Percentiles rank a stretch among this genome's conserved stretches.
Evolutionary conservation across 331 rosid genomes (phyloP).

Genomic region (Acacia pycnantha): DNA sequence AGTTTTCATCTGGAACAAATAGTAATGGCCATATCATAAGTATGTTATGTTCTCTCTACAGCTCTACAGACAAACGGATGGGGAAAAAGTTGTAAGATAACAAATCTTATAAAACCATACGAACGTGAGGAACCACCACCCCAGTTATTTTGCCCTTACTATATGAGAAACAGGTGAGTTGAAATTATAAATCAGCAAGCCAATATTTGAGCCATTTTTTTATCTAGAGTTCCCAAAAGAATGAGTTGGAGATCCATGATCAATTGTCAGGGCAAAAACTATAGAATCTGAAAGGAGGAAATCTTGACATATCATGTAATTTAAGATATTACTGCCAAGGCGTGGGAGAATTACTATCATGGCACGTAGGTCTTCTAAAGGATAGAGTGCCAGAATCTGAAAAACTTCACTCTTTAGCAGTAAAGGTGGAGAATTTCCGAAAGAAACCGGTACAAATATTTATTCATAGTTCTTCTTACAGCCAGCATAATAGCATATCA

Average conservation of each 20-base stretch:
- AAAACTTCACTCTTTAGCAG: neutral
- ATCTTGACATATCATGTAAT: neutral
- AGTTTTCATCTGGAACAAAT: conserved; percentile 1
- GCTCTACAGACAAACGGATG: too few relatives aligned
- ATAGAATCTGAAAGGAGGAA: neutral
- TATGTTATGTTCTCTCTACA: neutral
- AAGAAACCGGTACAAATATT: neutral
- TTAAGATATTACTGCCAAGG: neutral
- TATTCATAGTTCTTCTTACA: neutral
- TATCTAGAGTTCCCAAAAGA: neutral
- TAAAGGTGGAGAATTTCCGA: neutral
- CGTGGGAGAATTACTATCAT: neutral
- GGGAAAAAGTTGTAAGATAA: too few relatives aligned
- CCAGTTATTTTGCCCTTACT: neutral
- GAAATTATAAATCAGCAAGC: neutral
- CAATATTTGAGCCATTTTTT: neutral
- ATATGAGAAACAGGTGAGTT: neutral
- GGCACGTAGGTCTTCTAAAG: neutral
- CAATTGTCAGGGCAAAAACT: neutral
- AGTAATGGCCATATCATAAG: neutral
- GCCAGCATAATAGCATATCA: neutral
- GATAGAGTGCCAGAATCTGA: neutral
- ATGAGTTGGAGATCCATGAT: neutral
- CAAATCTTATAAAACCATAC: neutral
- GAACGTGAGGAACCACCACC: neutral